phyloP scores from a whole-genome alignment of 2,329 filamentous ascomycete species.

The Colletotrichum phormii region DNA sequence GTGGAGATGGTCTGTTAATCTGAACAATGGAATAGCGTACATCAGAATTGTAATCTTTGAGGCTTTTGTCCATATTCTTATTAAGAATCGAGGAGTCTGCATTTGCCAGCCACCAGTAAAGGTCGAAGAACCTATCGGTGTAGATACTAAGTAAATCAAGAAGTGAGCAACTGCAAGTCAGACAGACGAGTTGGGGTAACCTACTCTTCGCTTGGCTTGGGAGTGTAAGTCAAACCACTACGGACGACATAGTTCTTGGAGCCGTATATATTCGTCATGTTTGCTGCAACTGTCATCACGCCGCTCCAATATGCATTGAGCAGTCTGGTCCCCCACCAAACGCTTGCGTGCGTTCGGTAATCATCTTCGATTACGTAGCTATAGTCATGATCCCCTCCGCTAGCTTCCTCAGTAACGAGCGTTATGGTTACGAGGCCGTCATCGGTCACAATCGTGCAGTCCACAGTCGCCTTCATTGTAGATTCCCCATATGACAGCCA shows the following conservation, averaged over 20 bases:
- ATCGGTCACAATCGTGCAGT: neutral
- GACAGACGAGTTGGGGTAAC: neutral
- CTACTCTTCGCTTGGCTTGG: neutral
- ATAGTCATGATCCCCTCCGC: neutral
- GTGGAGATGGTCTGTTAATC: neutral
- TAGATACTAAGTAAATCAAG: neutral
- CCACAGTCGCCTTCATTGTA: neutral
- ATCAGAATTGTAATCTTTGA: neutral
- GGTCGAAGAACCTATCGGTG: neutral
- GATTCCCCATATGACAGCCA: neutral
- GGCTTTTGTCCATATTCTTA: neutral
- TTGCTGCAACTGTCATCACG: neutral
- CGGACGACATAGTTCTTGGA: neutral
- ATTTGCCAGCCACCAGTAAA: neutral
- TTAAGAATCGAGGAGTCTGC: neutral
- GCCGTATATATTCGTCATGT: neutral
- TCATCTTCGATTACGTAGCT: slow-evolving; percentile 10
- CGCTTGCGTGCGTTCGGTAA: neutral
- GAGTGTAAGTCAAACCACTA: neutral
- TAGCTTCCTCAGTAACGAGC: neutral
- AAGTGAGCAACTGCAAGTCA: neutral
- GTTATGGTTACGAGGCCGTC: neutral
- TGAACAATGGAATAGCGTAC: neutral
- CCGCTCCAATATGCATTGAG: slow-evolving; percentile 33
- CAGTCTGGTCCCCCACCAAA: slow-evolving; percentile 3